These are phyloP conservation scores for Fusarium transvaalense DNA, from an alignment of 2,329 filamentous ascomycete species.

Conservation along the genomic window DNA sequence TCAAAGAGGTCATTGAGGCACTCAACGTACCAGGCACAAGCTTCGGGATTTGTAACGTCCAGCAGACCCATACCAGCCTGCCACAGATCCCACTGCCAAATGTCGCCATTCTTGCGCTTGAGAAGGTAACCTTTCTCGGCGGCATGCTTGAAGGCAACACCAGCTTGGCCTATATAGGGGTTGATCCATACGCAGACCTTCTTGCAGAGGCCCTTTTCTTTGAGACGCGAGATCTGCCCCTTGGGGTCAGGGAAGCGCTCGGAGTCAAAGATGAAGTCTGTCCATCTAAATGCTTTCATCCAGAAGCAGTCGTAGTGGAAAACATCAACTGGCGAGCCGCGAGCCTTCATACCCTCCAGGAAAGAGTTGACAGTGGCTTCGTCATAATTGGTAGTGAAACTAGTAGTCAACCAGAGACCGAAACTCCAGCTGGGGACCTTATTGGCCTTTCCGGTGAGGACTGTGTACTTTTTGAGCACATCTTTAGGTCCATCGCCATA, in stretches of 20 bases:
- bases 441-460: conserved; percentile 74
- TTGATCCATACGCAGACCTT: conserved; percentile 84
- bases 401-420: conserved; percentile 81
- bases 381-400: conserved; percentile 80
- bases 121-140: conserved; percentile 76
- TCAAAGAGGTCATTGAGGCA: conserved; percentile 75
- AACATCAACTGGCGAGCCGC: conserved; percentile 75
- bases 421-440: conserved; percentile 80
- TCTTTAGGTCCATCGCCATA: conserved; percentile 79
- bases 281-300: conserved; percentile 82
- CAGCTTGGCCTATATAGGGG: conserved; percentile 78
- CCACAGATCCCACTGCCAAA: conserved; percentile 84
- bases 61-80: conserved; percentile 81
- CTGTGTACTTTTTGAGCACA: conserved; percentile 74
- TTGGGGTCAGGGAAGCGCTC: conserved; percentile 77
- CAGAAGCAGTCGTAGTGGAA: conserved; percentile 86
- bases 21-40: conserved; percentile 72
- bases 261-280: conserved; percentile 78
- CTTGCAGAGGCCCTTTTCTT: conserved; percentile 69
- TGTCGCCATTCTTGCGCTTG: conserved; percentile 74
- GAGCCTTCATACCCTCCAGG: conserved; percentile 75
- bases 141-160: conserved; percentile 73
- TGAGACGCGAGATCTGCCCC: conserved; percentile 73
- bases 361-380: conserved; percentile 76
- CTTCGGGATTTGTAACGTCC: conserved; percentile 79